These are phyloP conservation scores for Phytophthora boehmeriae DNA, from an alignment of 352 stramenopile genomes.

Conservation along the genomic window DNA sequence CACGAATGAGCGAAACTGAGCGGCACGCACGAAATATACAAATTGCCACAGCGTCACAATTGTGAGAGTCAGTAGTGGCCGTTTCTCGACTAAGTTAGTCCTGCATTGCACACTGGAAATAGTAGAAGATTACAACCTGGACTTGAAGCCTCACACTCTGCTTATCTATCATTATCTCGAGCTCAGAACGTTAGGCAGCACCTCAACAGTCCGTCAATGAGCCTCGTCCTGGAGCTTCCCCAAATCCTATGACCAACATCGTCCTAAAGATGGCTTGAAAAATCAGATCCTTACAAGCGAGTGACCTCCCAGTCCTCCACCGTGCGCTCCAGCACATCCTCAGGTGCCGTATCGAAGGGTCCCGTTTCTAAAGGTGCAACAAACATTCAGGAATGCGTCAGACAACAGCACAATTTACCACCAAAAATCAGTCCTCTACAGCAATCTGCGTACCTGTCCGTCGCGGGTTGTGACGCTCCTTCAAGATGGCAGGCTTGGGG, in stretches of 20 bases:
- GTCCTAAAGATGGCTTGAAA: slow-evolving; percentile 15
- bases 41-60: slow-evolving; percentile 27
- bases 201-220: background rate
- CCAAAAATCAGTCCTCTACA: background rate
- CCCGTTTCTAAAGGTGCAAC: slow-evolving; percentile 59
- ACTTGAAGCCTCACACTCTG: slow-evolving; percentile 5
- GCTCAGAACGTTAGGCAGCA: slow-evolving; percentile 4
- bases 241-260: slow-evolving; percentile 9
- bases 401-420: slow-evolving; percentile 2
- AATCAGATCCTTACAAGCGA: slow-evolving; percentile 46
- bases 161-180: slow-evolving; percentile 43
- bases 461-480: slow-evolving; percentile 84
- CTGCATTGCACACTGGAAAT: slow-evolving; percentile 27
- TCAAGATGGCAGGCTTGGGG: slow-evolving; percentile 92
- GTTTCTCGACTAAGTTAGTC: background rate
- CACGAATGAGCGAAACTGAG: slow-evolving; percentile 22
- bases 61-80: slow-evolving; percentile 25
- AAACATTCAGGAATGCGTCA: slow-evolving; percentile 10
- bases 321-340: slow-evolving; percentile 83
- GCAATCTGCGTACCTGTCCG: slow-evolving; percentile 58
- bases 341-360: slow-evolving; percentile 77
- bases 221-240: background rate
- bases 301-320: slow-evolving; percentile 81
- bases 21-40: slow-evolving; percentile 16
- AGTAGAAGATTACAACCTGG: slow-evolving; percentile 3